Conservation (phyloP, 1,139 yeast genomes). For the Lizanozyma gosingica region DNA sequence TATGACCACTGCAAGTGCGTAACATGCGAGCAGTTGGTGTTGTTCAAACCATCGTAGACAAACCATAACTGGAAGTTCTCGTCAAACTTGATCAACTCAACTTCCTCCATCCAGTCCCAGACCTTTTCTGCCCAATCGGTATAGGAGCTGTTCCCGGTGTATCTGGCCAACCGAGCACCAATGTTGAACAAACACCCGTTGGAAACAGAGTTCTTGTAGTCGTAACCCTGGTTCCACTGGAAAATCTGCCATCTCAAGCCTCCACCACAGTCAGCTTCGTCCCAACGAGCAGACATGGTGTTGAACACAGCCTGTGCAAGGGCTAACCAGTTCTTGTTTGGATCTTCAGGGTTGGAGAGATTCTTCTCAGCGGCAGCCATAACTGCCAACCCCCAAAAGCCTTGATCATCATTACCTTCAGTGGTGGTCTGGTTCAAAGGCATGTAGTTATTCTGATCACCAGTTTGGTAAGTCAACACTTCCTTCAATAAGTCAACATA, state of each 20-base stretch:
- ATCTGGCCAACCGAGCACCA: constrained; percentile 82
- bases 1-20: constrained; percentile 75
- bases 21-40: constrained; percentile 51
- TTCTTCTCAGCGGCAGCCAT: constrained; percentile 80
- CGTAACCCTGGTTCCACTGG: constrained; percentile 90
- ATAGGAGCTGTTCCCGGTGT: constrained; percentile 65
- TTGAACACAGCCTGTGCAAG: constrained; percentile 78
- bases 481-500: constrained; percentile 45
- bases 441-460: constrained; percentile 58
- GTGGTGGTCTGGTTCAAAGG: constrained; percentile 68
- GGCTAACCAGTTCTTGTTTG: constrained; percentile 49
- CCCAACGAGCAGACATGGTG: constrained; percentile 90
- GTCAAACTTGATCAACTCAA: constrained; percentile 36
- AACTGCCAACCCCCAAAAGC: constrained; percentile 80
- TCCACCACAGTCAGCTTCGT: constrained; percentile 61
- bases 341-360: constrained; percentile 51
- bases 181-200: constrained; percentile 86
- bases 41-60: constrained; percentile 72
- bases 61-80: constrained; percentile 36
- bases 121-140: constrained; percentile 71
- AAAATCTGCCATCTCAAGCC: constrained; percentile 97
- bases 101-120: constrained; percentile 73
- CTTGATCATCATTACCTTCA: constrained; percentile 92
- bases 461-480: constrained; percentile 59
- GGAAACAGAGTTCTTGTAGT: constrained; percentile 83